phyloP scores from a whole-genome alignment of 1,284 basidiomycete species.

The Microbotryum intermedium region DNA sequence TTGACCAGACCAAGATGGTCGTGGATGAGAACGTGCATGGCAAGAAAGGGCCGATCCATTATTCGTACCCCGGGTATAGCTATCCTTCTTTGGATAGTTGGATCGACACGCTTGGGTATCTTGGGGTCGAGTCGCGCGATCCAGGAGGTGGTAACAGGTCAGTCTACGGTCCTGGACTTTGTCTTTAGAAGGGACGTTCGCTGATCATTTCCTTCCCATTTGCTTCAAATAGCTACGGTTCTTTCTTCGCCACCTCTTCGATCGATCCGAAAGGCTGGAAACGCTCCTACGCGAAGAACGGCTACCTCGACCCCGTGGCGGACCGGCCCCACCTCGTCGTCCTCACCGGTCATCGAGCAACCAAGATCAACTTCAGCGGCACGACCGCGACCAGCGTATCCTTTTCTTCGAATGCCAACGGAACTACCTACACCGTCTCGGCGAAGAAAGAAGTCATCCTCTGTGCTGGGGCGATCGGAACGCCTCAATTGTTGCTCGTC shows the following conservation, averaged over 20 bases:
- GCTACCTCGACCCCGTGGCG: conserved; percentile 53
- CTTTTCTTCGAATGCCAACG: conserved; percentile 43
- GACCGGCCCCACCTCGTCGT: conserved; percentile 55
- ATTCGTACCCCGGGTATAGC: conserved; percentile 26
- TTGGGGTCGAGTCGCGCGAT: conserved; percentile 29
- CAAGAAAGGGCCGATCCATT: conserved; percentile 44
- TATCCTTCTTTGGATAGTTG: conserved; percentile 19
- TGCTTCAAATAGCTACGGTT: conserved; percentile 41
- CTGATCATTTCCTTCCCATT: neutral
- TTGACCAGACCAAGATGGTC: conserved; percentile 39
- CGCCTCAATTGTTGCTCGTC: conserved; percentile 52
- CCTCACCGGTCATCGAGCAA: conserved; percentile 52
- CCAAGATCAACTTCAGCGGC: conserved; percentile 45
- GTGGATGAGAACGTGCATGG: conserved; percentile 45
- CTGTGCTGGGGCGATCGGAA: conserved; percentile 47
- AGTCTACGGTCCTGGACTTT: neutral
- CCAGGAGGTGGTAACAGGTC: conserved; percentile 14
- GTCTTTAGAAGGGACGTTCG: neutral
- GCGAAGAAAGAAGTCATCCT: conserved; percentile 56
- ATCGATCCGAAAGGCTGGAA: conserved; percentile 58
- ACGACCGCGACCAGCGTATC: conserved; percentile 49
- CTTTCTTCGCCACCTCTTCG: conserved; percentile 53
- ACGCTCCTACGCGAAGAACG: conserved; percentile 57
- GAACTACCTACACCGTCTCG: conserved; percentile 42
- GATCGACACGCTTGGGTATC: conserved; percentile 27